phyloP scores from a whole-genome alignment of 192 early-diverging fungal species.

The Coemansia sp. region DNA sequence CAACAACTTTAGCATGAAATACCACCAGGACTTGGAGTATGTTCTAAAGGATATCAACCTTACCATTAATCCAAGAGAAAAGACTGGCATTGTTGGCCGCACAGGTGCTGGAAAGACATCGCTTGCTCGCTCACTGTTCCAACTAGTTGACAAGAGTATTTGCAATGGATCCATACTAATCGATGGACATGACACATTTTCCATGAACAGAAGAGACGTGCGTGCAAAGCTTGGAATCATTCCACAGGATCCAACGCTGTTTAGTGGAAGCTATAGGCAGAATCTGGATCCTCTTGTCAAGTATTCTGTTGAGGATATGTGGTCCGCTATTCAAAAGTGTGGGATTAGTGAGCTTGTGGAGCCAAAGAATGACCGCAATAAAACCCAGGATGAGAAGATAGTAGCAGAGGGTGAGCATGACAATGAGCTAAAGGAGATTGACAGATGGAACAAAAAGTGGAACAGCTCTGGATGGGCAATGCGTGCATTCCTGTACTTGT shows the following conservation, averaged over 20 bases:
- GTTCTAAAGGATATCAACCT: conserved; percentile 52
- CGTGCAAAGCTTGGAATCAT: conserved; percentile 50
- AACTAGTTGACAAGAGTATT: conserved; percentile 61
- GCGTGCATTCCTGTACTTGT: not conserved
- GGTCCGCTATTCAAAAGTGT: conserved; percentile 57
- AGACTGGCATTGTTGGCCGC: conserved; percentile 58
- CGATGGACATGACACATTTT: conserved; percentile 75
- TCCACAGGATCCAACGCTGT: conserved; percentile 74
- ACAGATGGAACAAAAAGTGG: not conserved
- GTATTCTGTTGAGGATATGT: conserved; percentile 66
- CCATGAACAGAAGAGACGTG: conserved; percentile 67
- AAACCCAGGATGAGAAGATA: not conserved
- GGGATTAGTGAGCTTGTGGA: conserved; percentile 5
- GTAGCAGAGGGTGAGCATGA: not conserved
- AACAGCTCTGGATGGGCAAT: conserved; percentile 1
- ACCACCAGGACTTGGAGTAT: conserved; percentile 12
- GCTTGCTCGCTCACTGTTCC: conserved; percentile 59
- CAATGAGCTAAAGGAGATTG: not conserved
- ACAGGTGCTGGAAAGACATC: conserved; percentile 69
- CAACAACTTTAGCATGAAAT: conserved; percentile 27
- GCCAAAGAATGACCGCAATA: not conserved
- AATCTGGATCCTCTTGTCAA: conserved; percentile 81
- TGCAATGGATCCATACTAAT: conserved; percentile 61
- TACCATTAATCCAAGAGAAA: conserved; percentile 59
- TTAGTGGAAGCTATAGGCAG: conserved; percentile 65